Conservation (phyloP, 345 rosid species). For the Boechera retrofracta region DNA sequence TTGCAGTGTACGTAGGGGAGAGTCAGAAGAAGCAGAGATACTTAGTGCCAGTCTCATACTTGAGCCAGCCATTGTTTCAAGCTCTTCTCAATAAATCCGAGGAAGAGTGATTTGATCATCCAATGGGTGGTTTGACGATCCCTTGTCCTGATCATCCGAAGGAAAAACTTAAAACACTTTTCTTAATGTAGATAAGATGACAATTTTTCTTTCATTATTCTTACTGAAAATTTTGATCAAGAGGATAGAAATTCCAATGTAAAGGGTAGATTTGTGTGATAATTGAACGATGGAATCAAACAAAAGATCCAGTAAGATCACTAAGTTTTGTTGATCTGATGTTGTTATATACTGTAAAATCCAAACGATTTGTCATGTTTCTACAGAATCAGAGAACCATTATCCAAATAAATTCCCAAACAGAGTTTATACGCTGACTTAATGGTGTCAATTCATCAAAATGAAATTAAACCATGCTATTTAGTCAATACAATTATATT, state of each 20-base stretch:
- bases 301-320: neutral
- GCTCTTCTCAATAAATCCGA: constrained; percentile 51
- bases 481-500: too few species aligned
- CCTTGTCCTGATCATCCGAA: constrained; percentile 44
- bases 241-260: neutral
- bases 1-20: constrained; percentile 61
- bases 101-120: constrained; percentile 58
- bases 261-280: neutral
- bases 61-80: constrained; percentile 52
- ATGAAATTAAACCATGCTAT: too few species aligned
- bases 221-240: neutral
- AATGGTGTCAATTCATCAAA: neutral
- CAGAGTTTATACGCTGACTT: neutral
- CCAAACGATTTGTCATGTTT: neutral
- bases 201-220: neutral
- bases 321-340: neutral
- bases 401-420: neutral
- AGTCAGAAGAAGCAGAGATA: constrained; percentile 44
- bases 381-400: neutral
- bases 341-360: neutral
- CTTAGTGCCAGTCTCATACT: constrained; percentile 50
- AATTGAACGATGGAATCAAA: neutral
- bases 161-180: neutral
- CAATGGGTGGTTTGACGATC: constrained; percentile 56
- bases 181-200: constrained; percentile 4